Evolutionary conservation across 2,329 filamentous ascomycete species (phyloP).

Genomic region (Phialemoniopsis sp.): DNA sequence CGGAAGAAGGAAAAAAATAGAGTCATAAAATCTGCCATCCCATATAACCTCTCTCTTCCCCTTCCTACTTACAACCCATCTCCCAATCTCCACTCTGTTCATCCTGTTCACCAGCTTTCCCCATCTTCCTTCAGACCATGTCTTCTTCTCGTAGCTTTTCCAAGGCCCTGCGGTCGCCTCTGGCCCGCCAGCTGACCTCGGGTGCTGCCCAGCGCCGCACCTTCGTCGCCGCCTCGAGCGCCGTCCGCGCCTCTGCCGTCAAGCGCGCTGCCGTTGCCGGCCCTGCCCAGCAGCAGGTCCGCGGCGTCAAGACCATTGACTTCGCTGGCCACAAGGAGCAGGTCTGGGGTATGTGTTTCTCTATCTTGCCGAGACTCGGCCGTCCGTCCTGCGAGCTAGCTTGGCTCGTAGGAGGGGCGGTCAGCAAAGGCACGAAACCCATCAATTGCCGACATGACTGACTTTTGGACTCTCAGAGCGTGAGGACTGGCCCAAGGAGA

Average conservation of each 20-base stretch:
- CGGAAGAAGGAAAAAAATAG: no score
- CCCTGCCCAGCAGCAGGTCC: constrained; percentile 56
- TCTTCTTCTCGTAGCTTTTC: constrained; percentile 74
- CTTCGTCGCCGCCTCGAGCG: constrained; percentile 55
- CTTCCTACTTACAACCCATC: constrained; percentile 14
- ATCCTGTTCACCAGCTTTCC: no score
- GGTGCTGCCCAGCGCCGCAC: constrained; percentile 59
- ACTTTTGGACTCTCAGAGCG: constrained; percentile 63
- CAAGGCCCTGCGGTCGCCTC: constrained; percentile 59
- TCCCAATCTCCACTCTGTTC: constrained; percentile 13
- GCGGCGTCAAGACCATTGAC: constrained; percentile 98
- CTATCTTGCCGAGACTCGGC: no score
- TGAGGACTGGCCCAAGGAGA: constrained; percentile 97
- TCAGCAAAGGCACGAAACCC: no score
- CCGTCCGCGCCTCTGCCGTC: constrained; percentile 49
- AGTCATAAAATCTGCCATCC: no score
- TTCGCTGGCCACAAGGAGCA: constrained; percentile 94
- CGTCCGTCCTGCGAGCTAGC: no score
- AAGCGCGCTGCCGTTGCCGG: constrained; percentile 43
- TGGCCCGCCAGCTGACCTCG: constrained; percentile 57
- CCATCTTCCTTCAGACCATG: constrained; percentile 41
- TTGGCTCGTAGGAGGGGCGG: no score
- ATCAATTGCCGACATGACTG: constrained; percentile 6
- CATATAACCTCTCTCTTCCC: constrained; percentile 5
- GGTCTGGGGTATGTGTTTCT: constrained; percentile 70